A percentile compares a stretch with the other conserved stretches of the same genome.
phyloP scores from a whole-genome alignment of 148 eudicot genomes.

The Selenicereus undatus region DNA sequence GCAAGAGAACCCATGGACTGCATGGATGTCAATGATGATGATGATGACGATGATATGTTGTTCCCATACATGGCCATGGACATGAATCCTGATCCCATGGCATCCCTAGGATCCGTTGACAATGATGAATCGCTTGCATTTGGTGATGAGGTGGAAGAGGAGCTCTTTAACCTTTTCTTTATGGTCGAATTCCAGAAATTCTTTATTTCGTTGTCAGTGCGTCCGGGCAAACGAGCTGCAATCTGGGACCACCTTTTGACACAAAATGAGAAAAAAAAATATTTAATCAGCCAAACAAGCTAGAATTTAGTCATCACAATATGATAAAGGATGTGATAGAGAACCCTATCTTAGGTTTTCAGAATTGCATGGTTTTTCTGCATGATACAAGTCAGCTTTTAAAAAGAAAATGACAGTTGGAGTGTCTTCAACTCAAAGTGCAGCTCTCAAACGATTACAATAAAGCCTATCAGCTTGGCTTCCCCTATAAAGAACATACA shows the following conservation, averaged over 20 bases:
- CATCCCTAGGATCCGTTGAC: constrained; percentile 40
- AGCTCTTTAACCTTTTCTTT: constrained; percentile 70
- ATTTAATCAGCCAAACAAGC: background rate
- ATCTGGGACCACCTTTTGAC: constrained; percentile 80
- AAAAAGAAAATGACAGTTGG: constrained; percentile 34
- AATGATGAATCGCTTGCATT: constrained; percentile 67
- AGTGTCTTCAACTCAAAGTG: constrained; percentile 69
- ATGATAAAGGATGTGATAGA: constrained; percentile 11
- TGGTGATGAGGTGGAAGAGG: constrained; percentile 55
- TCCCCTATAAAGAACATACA: constrained; percentile 24
- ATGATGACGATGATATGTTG: constrained; percentile 36
- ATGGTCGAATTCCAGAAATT: constrained; percentile 93
- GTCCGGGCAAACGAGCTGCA: constrained; percentile 79
- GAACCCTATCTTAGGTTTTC: constrained; percentile 10
- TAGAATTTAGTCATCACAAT: constrained; percentile 1
- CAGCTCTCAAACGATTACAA: constrained; percentile 23
- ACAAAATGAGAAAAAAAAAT: background rate
- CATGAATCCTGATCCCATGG: constrained; percentile 28
- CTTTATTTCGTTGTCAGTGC: constrained; percentile 88
- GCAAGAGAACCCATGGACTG: constrained; percentile 31
- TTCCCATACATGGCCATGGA: constrained; percentile 43
- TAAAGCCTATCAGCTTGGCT: constrained; percentile 30
- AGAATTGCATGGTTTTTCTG: constrained; percentile 33
- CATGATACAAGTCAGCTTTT: constrained; percentile 33
- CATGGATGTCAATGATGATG: constrained; percentile 37